Evolutionary conservation across 2,329 filamentous ascomycete genomes (phyloP), one percentile per base, ranked within the genome.

Genomic region (Magnaporthiopsis incrustans): DNA sequence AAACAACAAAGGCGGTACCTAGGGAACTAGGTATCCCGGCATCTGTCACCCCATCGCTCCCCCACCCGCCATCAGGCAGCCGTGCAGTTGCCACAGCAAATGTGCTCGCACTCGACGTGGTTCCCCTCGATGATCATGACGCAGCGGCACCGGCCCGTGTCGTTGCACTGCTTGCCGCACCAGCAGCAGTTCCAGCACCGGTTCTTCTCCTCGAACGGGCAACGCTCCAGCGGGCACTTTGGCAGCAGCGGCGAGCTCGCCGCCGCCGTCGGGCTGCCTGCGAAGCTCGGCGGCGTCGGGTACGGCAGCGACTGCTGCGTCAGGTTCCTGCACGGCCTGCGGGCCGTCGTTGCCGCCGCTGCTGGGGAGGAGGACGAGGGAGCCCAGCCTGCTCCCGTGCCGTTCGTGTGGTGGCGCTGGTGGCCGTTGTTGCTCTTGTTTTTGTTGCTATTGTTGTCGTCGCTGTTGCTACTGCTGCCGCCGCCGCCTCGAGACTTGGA

Each of bases 121-220:
- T 76, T 78, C 25, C 80, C 78, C 57, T 82, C 79, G 60, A 79
- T 76, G 64, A 83, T 78, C 81, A 83, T 83, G 70, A 82, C 73
- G 70, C 80, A 82, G 67, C 77, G 77, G 72, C 81, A 84, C 32
- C 81, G 77, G 5, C 81, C 81, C 32, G 73, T 72, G 59, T 76
- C 75, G 68, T 84, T 84, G 75, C 78, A 78, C n/a, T 75, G 74
- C 68, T 83, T 82, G 33, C 81, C 81, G 65, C 81, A 84, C 81
- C 80, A 83, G 71, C 81, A 84, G 71, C 81, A 84, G 71, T 82
- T 81, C 82, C 82, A 84, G 67, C 71, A 77, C 38, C 81, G 75
- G 64, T 80, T 78, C 65, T 78, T 77, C 60, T 73, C 72, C 71
- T 82, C 80, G 67, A 81, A 84, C 10, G 82, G 80, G 64, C 82